phyloP scores from a whole-genome alignment of 2,329 filamentous ascomycete genomes.

The Lasiodiplodia sp. region DNA sequence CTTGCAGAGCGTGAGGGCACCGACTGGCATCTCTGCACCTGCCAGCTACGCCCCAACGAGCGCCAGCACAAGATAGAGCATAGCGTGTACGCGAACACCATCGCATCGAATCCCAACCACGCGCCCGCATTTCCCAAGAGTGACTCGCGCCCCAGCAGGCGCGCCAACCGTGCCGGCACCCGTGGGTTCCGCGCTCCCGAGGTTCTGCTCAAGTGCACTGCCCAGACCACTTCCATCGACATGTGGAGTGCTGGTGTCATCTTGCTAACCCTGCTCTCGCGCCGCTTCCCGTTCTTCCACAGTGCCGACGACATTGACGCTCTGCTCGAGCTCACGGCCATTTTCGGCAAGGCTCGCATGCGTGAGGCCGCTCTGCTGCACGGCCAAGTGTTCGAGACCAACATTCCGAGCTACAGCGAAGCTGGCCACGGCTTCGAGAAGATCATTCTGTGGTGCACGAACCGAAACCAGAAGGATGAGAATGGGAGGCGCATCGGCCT shows the following conservation, averaged over 20 bases:
- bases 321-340: constrained; percentile 95
- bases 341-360: constrained; percentile 89
- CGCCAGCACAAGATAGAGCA: constrained; percentile 66
- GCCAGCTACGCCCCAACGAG: constrained; percentile 69
- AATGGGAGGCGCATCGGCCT: constrained; percentile 57
- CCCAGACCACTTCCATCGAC: constrained; percentile 90
- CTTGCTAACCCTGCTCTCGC: constrained; percentile 88
- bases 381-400: constrained; percentile 90
- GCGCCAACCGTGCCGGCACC: constrained; percentile 93
- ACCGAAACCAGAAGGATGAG: constrained; percentile 69
- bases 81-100: constrained; percentile 66
- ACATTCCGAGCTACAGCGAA: constrained; percentile 86
- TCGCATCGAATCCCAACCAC: constrained; percentile 38
- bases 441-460: constrained; percentile 94
- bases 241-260: constrained; percentile 99
- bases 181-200: constrained; percentile 95
- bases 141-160: constrained; percentile 84
- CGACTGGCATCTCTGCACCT: constrained; percentile 82
- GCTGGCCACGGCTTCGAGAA: constrained; percentile 89
- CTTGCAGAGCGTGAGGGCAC: constrained; percentile 78
- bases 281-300: constrained; percentile 97
- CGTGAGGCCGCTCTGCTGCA: constrained; percentile 81
- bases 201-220: constrained; percentile 95
- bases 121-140: constrained; percentile 81
- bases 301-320: constrained; percentile 98